These are phyloP conservation scores for Ampelocalamus luodianensis DNA, from an alignment of 176 grass and related monocot species.

Conservation along the genomic window DNA sequence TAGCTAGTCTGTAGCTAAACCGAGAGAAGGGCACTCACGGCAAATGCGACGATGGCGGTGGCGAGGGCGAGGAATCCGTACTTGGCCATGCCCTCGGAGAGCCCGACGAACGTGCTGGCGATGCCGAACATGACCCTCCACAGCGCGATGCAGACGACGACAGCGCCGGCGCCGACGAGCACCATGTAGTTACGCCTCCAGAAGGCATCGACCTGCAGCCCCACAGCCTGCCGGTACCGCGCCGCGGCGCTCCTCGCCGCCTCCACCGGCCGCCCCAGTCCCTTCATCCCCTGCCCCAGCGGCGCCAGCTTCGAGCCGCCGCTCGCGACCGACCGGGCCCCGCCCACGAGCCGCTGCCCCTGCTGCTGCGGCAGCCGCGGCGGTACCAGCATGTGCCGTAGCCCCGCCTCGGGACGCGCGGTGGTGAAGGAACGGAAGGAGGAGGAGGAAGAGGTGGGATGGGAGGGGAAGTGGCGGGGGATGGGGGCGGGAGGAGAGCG, in stretches of 20 bases:
- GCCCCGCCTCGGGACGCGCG: slow-evolving; percentile 22
- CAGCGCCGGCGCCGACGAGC: slow-evolving; percentile 62
- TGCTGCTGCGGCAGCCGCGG: background rate
- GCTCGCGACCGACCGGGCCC: slow-evolving; percentile 30
- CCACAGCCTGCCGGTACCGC: slow-evolving; percentile 67
- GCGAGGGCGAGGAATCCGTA: slow-evolving; percentile 98
- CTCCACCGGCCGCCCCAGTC: slow-evolving; percentile 64
- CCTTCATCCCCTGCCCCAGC: slow-evolving; percentile 70
- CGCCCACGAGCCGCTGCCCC: slow-evolving; percentile 26
- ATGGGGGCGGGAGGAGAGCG: background rate
- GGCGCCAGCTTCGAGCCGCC: slow-evolving; percentile 43
- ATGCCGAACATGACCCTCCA: slow-evolving; percentile 96
- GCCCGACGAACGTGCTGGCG: slow-evolving; percentile 82
- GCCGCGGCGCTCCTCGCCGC: slow-evolving; percentile 45
- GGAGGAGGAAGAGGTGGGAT: background rate
- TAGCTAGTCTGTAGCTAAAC: background rate
- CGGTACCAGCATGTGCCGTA: slow-evolving; percentile 4
- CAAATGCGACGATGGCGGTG: slow-evolving; percentile 80
- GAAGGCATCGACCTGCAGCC: slow-evolving; percentile 88
- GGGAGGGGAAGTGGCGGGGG: background rate
- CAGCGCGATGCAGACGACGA: slow-evolving; percentile 73
- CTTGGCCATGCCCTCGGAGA: slow-evolving; percentile 96
- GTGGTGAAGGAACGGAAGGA: slow-evolving; percentile 46
- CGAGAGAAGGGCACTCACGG: slow-evolving; percentile 56
- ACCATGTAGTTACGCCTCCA: slow-evolving; percentile 88